Conservation (phyloP, 805 yeast genomes). For the Ogataea allantospora region DNA sequence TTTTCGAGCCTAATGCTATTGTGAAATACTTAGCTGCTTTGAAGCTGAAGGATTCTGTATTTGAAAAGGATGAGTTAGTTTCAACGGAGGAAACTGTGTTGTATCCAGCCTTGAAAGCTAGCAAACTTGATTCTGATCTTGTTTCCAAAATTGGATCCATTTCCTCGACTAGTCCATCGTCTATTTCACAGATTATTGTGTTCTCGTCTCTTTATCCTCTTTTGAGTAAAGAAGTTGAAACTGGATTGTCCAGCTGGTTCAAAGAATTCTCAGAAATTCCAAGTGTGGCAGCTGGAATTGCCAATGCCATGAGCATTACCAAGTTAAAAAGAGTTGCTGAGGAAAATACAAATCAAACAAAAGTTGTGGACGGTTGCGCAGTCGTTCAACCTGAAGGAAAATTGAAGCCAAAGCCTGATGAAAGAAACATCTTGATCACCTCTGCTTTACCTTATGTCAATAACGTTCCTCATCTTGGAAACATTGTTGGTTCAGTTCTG, state of each 20-base stretch:
- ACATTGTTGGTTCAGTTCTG: conserved; percentile 91
- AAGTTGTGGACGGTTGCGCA: conserved; percentile 21
- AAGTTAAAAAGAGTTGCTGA: conserved; percentile 41
- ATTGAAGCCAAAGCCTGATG: conserved; percentile 64
- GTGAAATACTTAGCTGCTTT: conserved; percentile 56
- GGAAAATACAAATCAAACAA: conserved; percentile 40
- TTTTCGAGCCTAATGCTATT: conserved; percentile 67
- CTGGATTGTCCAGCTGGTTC: conserved; percentile 38
- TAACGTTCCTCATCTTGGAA: conserved; percentile 98
- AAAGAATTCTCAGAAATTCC: conserved; percentile 37
- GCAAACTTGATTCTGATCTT: conserved; percentile 28
- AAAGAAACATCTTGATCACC: conserved; percentile 83
- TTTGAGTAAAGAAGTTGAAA: conserved; percentile 22
- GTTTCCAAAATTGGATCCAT: conserved; percentile 16
- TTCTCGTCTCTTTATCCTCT: conserved; percentile 58
- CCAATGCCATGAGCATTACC: conserved; percentile 46
- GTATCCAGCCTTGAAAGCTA: conserved; percentile 39
- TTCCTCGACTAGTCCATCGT: conserved; percentile 31
- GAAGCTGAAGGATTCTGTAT: conserved; percentile 16
- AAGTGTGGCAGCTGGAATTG: conserved; percentile 45
- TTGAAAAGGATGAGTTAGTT: conserved; percentile 27
- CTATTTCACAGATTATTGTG: conserved; percentile 55
- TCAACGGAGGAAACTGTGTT: conserved; percentile 45
- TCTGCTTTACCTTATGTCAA: conserved; percentile 98
- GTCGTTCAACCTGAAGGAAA: conserved; percentile 29